A percentile compares a stretch with the other conserved stretches of the same genome.
These are phyloP conservation scores for Termitomyces sp. DNA, from an alignment of 768 basidiomycete genomes.

Conservation along the genomic window DNA sequence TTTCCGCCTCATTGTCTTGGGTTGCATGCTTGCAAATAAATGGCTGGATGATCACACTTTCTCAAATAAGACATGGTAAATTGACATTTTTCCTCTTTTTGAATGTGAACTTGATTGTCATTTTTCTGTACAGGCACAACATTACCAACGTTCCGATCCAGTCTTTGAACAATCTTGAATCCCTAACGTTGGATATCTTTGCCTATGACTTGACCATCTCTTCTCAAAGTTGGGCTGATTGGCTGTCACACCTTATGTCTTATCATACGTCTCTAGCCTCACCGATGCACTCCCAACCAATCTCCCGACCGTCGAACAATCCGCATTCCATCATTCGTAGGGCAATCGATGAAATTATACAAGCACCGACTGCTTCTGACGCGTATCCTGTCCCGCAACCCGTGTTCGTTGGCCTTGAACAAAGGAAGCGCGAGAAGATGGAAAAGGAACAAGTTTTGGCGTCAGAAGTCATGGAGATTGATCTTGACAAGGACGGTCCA, in stretches of 20 bases:
- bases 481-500: slow-evolving; percentile 81
- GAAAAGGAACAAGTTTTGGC: slow-evolving; percentile 36
- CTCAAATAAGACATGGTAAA: slow-evolving; percentile 85
- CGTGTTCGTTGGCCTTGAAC: slow-evolving; percentile 68
- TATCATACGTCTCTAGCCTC: slow-evolving; percentile 63
- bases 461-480: slow-evolving; percentile 61
- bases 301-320: slow-evolving; percentile 70
- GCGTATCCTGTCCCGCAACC: slow-evolving; percentile 45
- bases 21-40: slow-evolving; percentile 84
- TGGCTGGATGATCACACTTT: slow-evolving; percentile 89
- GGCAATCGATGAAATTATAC: slow-evolving; percentile 64
- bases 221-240: slow-evolving; percentile 58
- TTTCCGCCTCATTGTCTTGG: slow-evolving; percentile 71
- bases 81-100: neutral
- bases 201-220: slow-evolving; percentile 67
- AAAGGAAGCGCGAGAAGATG: slow-evolving; percentile 47
- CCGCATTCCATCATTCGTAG: slow-evolving; percentile 66
- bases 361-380: slow-evolving; percentile 34
- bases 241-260: slow-evolving; percentile 60
- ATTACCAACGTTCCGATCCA: slow-evolving; percentile 74
- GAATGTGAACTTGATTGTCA: slow-evolving; percentile 5
- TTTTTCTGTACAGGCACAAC: slow-evolving; percentile 51
- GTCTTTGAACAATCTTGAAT: slow-evolving; percentile 66
- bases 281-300: slow-evolving; percentile 62
- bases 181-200: slow-evolving; percentile 65